Evolutionary conservation across 768 basidiomycete genomes (phyloP).

Genomic region (Calocybe gangraenosa): DNA sequence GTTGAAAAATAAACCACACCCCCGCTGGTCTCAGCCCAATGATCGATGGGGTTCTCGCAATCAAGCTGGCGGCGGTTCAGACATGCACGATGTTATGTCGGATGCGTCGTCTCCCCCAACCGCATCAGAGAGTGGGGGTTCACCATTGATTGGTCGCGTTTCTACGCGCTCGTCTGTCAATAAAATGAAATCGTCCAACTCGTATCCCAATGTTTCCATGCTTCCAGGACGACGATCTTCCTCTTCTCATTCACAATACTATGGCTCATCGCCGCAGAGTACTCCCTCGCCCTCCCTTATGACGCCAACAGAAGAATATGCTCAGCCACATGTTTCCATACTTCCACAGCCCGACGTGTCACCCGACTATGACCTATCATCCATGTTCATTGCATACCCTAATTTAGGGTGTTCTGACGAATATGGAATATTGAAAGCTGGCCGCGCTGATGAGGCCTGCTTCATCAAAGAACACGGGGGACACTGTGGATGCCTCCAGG

Average conservation of each 20-base stretch:
- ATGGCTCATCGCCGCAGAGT: slow-evolving; percentile 28
- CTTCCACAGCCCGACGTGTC: slow-evolving; percentile 20
- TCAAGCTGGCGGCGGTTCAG: slow-evolving; percentile 15
- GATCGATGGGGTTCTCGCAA: slow-evolving; percentile 23
- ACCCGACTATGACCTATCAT: slow-evolving; percentile 38
- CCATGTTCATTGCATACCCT: slow-evolving; percentile 35
- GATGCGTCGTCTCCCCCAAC: slow-evolving; percentile 26
- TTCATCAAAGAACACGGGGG: slow-evolving; percentile 26
- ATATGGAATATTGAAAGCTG: slow-evolving; percentile 15
- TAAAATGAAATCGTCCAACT: slow-evolving; percentile 12
- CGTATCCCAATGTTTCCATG: slow-evolving; percentile 16
- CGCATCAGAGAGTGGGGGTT: slow-evolving; percentile 26
- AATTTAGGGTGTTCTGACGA: slow-evolving; percentile 23
- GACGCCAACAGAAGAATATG: slow-evolving; percentile 44
- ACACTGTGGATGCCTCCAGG: slow-evolving; percentile 58
- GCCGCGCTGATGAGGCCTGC: slow-evolving; percentile 19
- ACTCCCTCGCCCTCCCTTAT: slow-evolving; percentile 35
- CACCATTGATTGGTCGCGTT: slow-evolving; percentile 8
- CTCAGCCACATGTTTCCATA: slow-evolving; percentile 27
- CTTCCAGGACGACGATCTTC: slow-evolving; percentile 20
- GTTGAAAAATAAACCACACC: slow-evolving; percentile 73
- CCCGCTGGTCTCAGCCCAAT: slow-evolving; percentile 54
- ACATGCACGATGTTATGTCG: slow-evolving; percentile 15
- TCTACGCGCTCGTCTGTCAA: slow-evolving; percentile 14
- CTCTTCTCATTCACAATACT: slow-evolving; percentile 25